These are phyloP conservation scores for Pneumocystis canis DNA, from an alignment of 1,139 yeast species.

Conservation along the genomic window DNA sequence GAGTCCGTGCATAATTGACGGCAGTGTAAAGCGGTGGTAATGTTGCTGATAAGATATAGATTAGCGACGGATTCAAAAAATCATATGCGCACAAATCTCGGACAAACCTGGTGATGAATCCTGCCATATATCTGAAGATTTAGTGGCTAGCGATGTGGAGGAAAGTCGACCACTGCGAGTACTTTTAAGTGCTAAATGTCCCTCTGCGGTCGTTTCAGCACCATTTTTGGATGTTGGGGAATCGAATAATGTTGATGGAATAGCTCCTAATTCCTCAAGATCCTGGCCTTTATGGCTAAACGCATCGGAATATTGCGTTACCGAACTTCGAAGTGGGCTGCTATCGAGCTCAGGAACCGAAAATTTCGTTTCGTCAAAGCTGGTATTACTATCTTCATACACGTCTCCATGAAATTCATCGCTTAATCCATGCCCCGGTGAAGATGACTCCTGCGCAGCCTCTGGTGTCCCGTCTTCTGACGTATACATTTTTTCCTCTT, in stretches of 20 bases:
- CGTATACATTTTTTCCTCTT: background rate
- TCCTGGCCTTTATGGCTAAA: conserved; percentile 5
- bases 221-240: conserved; percentile 10
- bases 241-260: conserved; percentile 15
- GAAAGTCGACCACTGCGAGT: background rate
- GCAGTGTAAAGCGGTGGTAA: background rate
- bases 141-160: background rate
- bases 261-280: conserved; percentile 14
- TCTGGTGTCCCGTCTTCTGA: background rate
- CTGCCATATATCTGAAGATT: background rate
- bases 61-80: too few species aligned
- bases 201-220: background rate
- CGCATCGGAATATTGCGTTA: background rate
- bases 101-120: background rate
- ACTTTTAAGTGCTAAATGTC: background rate
- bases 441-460: background rate
- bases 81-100: background rate
- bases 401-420: background rate
- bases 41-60: background rate
- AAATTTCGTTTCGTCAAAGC: background rate
- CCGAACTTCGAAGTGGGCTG: background rate
- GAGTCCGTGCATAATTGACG: background rate
- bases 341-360: background rate
- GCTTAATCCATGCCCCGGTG: background rate
- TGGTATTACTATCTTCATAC: background rate